Evolutionary conservation across 768 basidiomycete genomes (phyloP).

Genomic region (Tricholoma saponaceum): DNA sequence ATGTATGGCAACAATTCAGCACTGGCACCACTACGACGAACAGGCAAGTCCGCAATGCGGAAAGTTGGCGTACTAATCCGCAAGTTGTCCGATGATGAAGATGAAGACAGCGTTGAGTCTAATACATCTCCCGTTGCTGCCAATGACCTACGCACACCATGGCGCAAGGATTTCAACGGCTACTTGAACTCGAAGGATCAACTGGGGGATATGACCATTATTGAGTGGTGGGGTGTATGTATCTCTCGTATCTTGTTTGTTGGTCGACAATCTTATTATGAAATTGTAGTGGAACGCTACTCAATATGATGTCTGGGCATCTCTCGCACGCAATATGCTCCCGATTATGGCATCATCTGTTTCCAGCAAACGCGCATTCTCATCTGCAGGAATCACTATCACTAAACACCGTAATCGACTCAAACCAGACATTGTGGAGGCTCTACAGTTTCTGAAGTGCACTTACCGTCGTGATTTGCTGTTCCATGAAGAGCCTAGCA

Average conservation of each 20-base stretch:
- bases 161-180: conserved; percentile 17
- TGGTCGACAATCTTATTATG: not conserved
- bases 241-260: not conserved
- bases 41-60: too few relatives aligned
- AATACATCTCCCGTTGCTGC: not conserved
- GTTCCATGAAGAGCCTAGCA: conserved; percentile 13
- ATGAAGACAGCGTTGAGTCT: not conserved
- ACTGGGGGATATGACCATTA: conserved; percentile 9
- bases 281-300: not conserved
- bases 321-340: too few relatives aligned
- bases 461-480: conserved; percentile 17
- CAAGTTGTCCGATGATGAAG: not conserved
- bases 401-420: conserved; percentile 30
- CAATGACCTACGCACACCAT: not conserved
- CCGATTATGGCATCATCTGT: too few relatives aligned
- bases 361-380: too few relatives aligned
- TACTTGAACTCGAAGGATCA: conserved; percentile 15
- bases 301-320: too few relatives aligned
- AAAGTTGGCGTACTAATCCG: too few relatives aligned
- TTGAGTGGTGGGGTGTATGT: conserved; percentile 27
- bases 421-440: conserved; percentile 31
- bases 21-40: too few relatives aligned
- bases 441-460: conserved; percentile 26
- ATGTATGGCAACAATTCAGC: too few relatives aligned
- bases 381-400: too few relatives aligned